Base-by-base conservation (phyloP, 2,329 filamentous ascomycete genomes). In the Cytospora schulzeri region DNA sequence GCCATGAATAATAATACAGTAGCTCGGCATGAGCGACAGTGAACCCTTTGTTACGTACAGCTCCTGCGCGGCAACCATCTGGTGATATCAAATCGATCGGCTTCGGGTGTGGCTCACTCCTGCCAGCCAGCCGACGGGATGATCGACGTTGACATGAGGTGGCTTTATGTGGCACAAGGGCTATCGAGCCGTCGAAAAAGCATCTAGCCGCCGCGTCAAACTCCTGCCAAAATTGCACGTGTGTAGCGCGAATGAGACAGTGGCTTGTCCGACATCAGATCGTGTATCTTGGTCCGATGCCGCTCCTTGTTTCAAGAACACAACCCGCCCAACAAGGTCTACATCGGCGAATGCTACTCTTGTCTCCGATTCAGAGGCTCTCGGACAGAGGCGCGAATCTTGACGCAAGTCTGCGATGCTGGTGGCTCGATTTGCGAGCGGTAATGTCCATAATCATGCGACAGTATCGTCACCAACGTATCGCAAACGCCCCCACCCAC, bases 141-240 rank as follows among this genome's bases (percentile, higher is more conserved):
- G 38, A 56, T 33, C 35, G 24, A 62, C 52, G 22, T 24, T 33
- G 52, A 62, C 38, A 45, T 54, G 60, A 62, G 24, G 22, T 50
- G 52, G 48, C 26, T 50, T 48, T 22, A 5, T 8, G 3, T 56
- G 28, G 60, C 52, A 48, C 45, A 22, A 9, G 45, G 45, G 45
- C 22, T 48, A 24, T 48, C 19, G 29, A 55, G 68, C 67, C 51
- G 69, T 69, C 11, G 72, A 70, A 35, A 12, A 62, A 35, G 45
- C 45, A 53, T 57, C 48, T 41, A 65, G 33, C 56, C 56, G 58
- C 55, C 48, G 17, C 35, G 57, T 64, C 57, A 64, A 64, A 50
- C 29, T 29, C 52, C 45, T 64, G 60, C 60, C 57, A 68, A 57
- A 58, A 62, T 59, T 59, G 64, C 59, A 61, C 52, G 29, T 62